Percentiles rank a stretch among this genome's conserved stretches.
Conservation (phyloP, 2,329 filamentous ascomycete genomes). For the Aspergillus hortae region DNA sequence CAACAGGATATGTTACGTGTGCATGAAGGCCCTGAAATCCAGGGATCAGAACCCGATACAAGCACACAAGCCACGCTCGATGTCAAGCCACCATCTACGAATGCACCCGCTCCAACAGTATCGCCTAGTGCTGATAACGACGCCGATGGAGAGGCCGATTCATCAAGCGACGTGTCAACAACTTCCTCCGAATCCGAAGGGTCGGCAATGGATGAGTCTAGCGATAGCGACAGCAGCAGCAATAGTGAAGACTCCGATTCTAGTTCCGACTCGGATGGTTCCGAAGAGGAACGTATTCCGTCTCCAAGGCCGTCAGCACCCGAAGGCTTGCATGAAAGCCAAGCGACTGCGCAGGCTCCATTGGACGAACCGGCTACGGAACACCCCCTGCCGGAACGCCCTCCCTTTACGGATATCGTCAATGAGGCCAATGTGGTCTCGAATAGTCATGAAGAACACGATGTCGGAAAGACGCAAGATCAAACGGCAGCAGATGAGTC, state of each 20-base stretch:
- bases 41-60: not conserved
- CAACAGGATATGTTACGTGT: not conserved
- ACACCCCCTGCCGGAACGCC: conserved; percentile 9
- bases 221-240: conserved; percentile 22
- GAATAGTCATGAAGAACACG: conserved; percentile 8
- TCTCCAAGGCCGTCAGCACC: no score
- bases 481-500: conserved; percentile 23
- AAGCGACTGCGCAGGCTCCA: conserved; percentile 6
- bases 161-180: conserved; percentile 17
- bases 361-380: not conserved
- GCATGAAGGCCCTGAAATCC: not conserved
- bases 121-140: not conserved
- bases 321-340: no score
- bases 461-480: conserved; percentile 9
- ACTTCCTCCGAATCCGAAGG: conserved; percentile 24
- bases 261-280: conserved; percentile 11
- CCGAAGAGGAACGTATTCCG: not conserved
- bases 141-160: not conserved
- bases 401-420: conserved; percentile 3
- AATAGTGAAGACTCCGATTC: conserved; percentile 16
- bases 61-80: no score
- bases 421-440: conserved; percentile 4
- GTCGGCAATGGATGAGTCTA: conserved; percentile 40
- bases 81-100: no score
- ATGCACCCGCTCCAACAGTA: no score